A percentile compares a stretch with the other conserved stretches of the same genome.
Evolutionary conservation across 805 yeast genomes (phyloP).

Genomic region (Wickerhamomyces strasburgensis): DNA sequence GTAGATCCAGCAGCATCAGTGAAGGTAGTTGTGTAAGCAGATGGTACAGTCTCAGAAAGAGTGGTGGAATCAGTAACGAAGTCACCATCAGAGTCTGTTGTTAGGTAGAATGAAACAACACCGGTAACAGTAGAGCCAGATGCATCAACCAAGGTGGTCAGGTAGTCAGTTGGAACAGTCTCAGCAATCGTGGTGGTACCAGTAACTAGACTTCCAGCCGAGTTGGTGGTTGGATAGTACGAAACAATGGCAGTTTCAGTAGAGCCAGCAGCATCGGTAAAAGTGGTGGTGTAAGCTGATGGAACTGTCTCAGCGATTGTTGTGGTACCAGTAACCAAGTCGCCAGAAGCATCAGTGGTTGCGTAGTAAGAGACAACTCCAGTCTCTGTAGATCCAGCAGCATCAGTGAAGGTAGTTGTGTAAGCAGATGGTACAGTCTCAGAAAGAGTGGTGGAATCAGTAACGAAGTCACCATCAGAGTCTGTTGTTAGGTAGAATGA

Average conservation of each 20-base stretch:
- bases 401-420: no score
- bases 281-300: slow-evolving; percentile 3
- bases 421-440: no score
- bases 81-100: slow-evolving; percentile 1
- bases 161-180: neutral
- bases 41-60: slow-evolving; percentile 2
- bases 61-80: neutral
- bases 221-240: slow-evolving; percentile 2
- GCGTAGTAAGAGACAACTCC: slow-evolving; percentile 8
- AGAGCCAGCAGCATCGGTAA: neutral
- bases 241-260: slow-evolving; percentile 1
- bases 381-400: neutral
- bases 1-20: slow-evolving; percentile 7
- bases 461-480: no score
- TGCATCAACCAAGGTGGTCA: neutral
- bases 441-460: no score
- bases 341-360: slow-evolving; percentile 5
- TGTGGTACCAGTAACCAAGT: slow-evolving; percentile 5
- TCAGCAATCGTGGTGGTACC: neutral
- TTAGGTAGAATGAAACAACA: neutral
- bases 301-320: slow-evolving; percentile 4
- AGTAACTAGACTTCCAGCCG: neutral
- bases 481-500: slow-evolving; percentile 1
- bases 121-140: neutral
- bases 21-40: slow-evolving; percentile 11